Base-by-base conservation (phyloP, 2,329 filamentous ascomycete species). In the Onygenales sp. region DNA sequence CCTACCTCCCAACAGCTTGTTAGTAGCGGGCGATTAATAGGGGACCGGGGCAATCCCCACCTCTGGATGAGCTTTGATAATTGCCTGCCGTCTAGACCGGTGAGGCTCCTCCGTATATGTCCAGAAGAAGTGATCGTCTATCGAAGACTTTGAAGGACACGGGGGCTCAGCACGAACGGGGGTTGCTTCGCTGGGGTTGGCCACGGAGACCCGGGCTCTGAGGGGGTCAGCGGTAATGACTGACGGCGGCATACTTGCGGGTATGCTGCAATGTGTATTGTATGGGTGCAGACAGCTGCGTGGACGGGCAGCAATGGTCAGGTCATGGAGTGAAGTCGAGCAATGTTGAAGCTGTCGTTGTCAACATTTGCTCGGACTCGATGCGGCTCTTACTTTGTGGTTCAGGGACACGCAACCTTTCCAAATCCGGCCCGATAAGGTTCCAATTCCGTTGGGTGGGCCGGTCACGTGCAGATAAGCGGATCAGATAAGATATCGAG, bases 71-170 rank as follows among this genome's bases (percentile, higher is more conserved):
- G 92, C 91, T 76, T 96, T 97, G 73, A 98, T 97, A 64, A 98
- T 98, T 57, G 90, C 89, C 62, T 92, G 82, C 54, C 93, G 82
- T 62, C 93, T 80, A 34, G 92, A 93, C 61, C 90, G 83, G 72
- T 98, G 93, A 57, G 93, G 93, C 73, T 98, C 93, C 70, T 98
- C 93, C 8, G 93, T 96, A 68, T 98, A 97, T 42, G 93, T 95
- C 93, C 94, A 97, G 75, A 95, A 95, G 78, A 97, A 97, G 69
- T 84, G 79, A 57, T 84, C 73, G 13, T 73, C 72, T 6, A 68
- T 64, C 4, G 64, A 59, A 39, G 66, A 65, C 34, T 58, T 52
- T 44, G 65, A 61, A 36, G 67, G 65, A 49, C 68, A 65, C 46
- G 65, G 54, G 48, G 62, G 61, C 61, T 62, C 61, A 45, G 58